Base-by-base conservation (phyloP, 108 stramenopile species). In the Stephanodiscus triporus region DNA sequence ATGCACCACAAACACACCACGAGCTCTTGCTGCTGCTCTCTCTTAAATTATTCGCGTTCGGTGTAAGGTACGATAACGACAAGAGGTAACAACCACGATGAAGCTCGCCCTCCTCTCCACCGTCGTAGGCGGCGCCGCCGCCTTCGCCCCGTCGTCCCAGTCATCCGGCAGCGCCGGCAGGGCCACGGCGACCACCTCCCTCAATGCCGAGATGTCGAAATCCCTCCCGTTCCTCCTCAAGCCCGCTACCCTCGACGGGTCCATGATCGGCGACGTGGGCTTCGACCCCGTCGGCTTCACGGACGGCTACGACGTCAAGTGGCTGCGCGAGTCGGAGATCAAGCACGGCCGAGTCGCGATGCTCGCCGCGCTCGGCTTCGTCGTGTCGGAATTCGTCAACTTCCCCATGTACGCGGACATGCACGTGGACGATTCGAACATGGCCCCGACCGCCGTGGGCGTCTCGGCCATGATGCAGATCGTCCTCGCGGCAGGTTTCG, bases 291-390 rank as follows among this genome's bases (percentile, higher is more conserved):
- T 98, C 45, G 83, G 84, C 60, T 91, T 97, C 75, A 91, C 96
- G 23, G 91, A 91, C 40, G 77, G 88, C 80, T 86, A 95, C 36
- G 98, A 98, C 83, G 91, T 97, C 59, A 97, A 98, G 84, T 98
- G 97, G 97, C 73, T 98, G 68, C 93, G 94, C 30, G 98, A 98
- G 66, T 87, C 97, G 48, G 98, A 98, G 75, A 86, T 98, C 85
- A 98, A 98, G 87, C 98, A 98, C 92, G 82, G 94, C 45, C 96
- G 98, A 27, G 78, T 92, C 9, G 77, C 95, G 74, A 98, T 98
- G 98, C 89, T 98, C 51, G 98, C 95, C 68, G 67, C 85, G 40
- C 75, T 90, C 65, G 95, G 95, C 48, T 95, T 93, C 75, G 74
- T 88, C 62, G 76, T 63, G 63, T 88, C 88, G 56, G 78, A 95